These are phyloP conservation scores for Zarea fungicola DNA, from an alignment of 2,329 filamentous ascomycete species.

Conservation along the genomic window DNA sequence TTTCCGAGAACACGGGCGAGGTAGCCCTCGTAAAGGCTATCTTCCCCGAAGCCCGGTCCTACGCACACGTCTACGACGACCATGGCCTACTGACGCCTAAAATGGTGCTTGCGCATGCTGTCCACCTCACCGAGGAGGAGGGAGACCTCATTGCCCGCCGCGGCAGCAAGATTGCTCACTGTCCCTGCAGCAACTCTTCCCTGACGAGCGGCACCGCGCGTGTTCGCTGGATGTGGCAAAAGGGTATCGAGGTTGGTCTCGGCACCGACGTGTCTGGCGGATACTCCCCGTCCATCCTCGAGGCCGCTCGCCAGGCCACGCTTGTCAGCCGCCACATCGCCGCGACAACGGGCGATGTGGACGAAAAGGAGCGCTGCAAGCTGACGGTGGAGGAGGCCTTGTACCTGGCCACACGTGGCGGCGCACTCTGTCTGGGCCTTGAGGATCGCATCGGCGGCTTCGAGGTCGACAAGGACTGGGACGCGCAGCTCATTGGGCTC, in stretches of 20 bases:
- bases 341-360: constrained; percentile 36
- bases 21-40: constrained; percentile 62
- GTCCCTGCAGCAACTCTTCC: constrained; percentile 79
- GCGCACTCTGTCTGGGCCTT: constrained; percentile 75
- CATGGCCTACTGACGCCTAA: constrained; percentile 62
- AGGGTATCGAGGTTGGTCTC: constrained; percentile 73
- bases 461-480: constrained; percentile 81
- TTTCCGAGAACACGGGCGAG: constrained; percentile 77
- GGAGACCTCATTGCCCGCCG: constrained; percentile 55
- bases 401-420: constrained; percentile 82
- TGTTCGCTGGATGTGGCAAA: constrained; percentile 68
- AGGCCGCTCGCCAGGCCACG: constrained; percentile 75
- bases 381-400: constrained; percentile 81
- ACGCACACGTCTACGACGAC: constrained; percentile 74
- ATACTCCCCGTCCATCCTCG: constrained; percentile 74
- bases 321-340: constrained; percentile 71
- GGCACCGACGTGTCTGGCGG: constrained; percentile 91
- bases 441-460: constrained; percentile 70
- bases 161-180: constrained; percentile 70
- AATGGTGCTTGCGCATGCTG: constrained; percentile 80
- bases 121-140: constrained; percentile 69
- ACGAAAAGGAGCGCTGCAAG: constrained; percentile 49
- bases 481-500: constrained; percentile 77
- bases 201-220: constrained; percentile 74
- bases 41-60: constrained; percentile 61